Conservation (phyloP, 495 filamentous ascomycete genomes). For the Letharia lupina region DNA sequence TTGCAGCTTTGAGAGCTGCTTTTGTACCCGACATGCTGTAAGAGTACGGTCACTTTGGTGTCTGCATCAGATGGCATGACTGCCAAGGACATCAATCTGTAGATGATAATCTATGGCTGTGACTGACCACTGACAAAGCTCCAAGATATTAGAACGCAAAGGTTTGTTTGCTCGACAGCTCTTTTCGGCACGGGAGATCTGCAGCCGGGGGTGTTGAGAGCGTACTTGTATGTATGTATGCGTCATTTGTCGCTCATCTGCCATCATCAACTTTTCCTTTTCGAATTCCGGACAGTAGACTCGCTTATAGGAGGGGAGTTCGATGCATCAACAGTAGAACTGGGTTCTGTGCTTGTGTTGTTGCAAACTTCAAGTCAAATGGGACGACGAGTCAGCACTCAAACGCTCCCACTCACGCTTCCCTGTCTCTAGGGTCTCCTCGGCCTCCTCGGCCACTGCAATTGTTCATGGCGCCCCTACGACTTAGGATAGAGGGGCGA, state of each 20-base stretch:
- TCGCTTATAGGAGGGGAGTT: not conserved
- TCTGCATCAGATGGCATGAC: not conserved
- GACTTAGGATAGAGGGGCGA: constrained; percentile 70
- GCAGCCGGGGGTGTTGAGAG: not conserved
- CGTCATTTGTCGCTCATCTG: not conserved
- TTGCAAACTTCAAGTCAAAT: not conserved
- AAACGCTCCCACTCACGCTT: not conserved
- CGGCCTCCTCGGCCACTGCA: not conserved
- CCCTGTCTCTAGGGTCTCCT: not conserved
- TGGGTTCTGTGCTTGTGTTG: not conserved
- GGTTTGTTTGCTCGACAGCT: not conserved
- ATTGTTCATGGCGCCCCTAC: constrained; percentile 35
- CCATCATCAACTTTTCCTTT: too few relatives aligned
- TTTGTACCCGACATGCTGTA: constrained; percentile 52
- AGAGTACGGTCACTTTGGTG: not conserved
- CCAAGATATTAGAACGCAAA: not conserved
- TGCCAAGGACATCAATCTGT: not conserved
- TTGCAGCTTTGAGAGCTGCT: constrained; percentile 73
- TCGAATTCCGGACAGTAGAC: not conserved
- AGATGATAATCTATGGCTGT: not conserved
- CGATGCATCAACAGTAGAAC: not conserved
- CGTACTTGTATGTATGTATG: not conserved
- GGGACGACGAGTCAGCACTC: not conserved
- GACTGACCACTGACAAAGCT: not conserved
- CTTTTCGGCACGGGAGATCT: not conserved